Conservation (phyloP, 139 green algal species). For the Chloropicon primus region DNA sequence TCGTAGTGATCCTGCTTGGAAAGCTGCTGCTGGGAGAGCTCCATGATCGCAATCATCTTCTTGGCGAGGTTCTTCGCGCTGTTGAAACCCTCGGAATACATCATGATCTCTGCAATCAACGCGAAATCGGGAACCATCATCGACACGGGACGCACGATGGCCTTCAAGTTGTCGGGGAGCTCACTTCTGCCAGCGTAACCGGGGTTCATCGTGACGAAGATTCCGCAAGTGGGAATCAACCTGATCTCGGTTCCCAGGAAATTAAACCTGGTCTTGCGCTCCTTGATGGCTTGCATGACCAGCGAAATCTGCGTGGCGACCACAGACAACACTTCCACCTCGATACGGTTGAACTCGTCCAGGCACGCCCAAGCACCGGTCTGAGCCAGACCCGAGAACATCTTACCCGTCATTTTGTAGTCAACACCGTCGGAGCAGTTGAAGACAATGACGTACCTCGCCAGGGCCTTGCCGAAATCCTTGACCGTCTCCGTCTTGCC, state of each 20-base stretch:
- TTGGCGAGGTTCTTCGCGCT: conserved; percentile 57
- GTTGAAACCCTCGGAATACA: conserved; percentile 70
- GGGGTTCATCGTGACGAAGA: conserved; percentile 85
- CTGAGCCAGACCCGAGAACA: conserved; percentile 65
- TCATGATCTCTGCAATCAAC: conserved; percentile 81
- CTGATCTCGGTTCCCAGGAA: conserved; percentile 68
- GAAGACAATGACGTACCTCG: conserved; percentile 70
- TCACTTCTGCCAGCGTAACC: conserved; percentile 55
- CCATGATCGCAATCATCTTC: conserved; percentile 83
- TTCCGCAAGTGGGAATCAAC: conserved; percentile 58
- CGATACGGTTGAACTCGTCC: conserved; percentile 81
- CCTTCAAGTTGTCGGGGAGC: conserved; percentile 57
- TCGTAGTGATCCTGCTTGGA: conserved; percentile 80
- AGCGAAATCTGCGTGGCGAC: conserved; percentile 64
- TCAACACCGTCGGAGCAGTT: conserved; percentile 76
- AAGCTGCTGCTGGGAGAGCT: conserved; percentile 73
- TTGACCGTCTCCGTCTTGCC: conserved; percentile 72
- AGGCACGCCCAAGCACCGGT: conserved; percentile 71
- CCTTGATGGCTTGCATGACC: conserved; percentile 75
- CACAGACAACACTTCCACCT: conserved; percentile 73
- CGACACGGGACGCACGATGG: conserved; percentile 62
- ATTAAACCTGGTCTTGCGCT: conserved; percentile 46
- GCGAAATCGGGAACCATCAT: conserved; percentile 85
- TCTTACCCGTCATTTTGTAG: conserved; percentile 74
- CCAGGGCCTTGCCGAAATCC: conserved; percentile 66